phyloP scores from a whole-genome alignment of 192 early-diverging fungal species.

The Piromyces finnis region DNA sequence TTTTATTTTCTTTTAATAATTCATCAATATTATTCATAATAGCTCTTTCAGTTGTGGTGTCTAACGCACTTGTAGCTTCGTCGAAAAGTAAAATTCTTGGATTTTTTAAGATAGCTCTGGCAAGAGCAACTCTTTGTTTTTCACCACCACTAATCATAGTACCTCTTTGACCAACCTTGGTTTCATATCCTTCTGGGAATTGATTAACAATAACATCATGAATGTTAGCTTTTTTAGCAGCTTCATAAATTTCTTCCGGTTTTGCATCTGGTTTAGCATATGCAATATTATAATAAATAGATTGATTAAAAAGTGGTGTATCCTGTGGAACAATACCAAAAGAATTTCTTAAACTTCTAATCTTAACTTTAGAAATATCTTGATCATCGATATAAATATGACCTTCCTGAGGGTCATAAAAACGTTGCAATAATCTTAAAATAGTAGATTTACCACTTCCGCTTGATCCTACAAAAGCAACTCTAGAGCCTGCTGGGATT shows the following conservation, averaged over 20 bases:
- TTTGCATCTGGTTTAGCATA: constrained; percentile 63
- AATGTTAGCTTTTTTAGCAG: constrained; percentile 56
- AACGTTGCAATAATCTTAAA: constrained; percentile 74
- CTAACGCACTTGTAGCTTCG: constrained; percentile 64
- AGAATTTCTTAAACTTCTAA: constrained; percentile 53
- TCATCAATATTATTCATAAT: constrained; percentile 23
- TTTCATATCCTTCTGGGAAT: constrained; percentile 64
- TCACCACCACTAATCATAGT: constrained; percentile 44
- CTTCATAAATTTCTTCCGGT: constrained; percentile 41
- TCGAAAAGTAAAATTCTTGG: constrained; percentile 68
- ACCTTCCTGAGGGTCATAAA: constrained; percentile 74
- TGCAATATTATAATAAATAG: constrained; percentile 76
- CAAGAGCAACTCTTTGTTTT: constrained; percentile 75
- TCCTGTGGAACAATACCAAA: constrained; percentile 90
- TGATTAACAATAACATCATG: constrained; percentile 50
- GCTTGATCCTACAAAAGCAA: constrained; percentile 83
- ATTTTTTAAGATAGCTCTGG: constrained; percentile 84
- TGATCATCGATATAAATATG: constrained; percentile 73
- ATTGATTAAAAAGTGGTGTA: constrained; percentile 84
- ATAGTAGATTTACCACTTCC: constrained; percentile 79
- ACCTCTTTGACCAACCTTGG: constrained; percentile 78
- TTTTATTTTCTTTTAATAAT: constrained; percentile 10
- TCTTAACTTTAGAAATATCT: constrained; percentile 52
- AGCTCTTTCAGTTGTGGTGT: constrained; percentile 28
- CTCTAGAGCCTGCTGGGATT: constrained; percentile 66